phyloP scores from a whole-genome alignment of 768 basidiomycete genomes.

The Lactarius pseudohatsudake region DNA sequence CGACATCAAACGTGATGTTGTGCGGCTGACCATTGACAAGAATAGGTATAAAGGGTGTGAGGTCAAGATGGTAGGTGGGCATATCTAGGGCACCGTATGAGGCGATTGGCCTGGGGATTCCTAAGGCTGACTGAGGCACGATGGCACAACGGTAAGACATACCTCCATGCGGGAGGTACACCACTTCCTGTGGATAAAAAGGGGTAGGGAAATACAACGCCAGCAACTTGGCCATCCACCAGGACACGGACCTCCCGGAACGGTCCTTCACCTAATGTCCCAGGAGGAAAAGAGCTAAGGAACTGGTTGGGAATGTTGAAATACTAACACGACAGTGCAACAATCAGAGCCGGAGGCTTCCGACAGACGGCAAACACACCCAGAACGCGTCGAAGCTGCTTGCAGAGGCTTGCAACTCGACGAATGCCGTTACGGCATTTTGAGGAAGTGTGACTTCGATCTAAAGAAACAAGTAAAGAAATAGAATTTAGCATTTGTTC shows the following conservation, averaged over 20 bases:
- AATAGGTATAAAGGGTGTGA: not conserved
- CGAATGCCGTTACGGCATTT: conserved; percentile 65
- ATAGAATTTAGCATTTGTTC: not conserved
- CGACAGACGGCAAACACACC: conserved; percentile 42
- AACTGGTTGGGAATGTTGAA: conserved; percentile 64
- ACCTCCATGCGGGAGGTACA: conserved; percentile 66
- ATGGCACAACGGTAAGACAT: conserved; percentile 10
- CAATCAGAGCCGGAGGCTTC: not conserved
- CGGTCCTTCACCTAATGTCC: conserved; percentile 51
- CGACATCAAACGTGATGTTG: conserved; percentile 69
- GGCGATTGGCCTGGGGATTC: conserved; percentile 54
- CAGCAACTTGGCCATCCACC: conserved; percentile 56
- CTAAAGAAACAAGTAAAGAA: no score
- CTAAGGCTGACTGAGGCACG: not conserved
- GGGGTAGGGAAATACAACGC: conserved; percentile 54
- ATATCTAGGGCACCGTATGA: not conserved
- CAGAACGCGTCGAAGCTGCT: conserved; percentile 72
- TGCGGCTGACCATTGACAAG: conserved; percentile 44
- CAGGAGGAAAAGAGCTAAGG: conserved; percentile 51
- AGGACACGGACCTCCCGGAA: conserved; percentile 61
- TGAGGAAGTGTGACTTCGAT: conserved; percentile 66
- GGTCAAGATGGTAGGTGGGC: not conserved
- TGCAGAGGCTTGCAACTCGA: conserved; percentile 70
- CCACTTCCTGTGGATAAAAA: not conserved
- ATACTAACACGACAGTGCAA: conserved; percentile 45